A percentile compares a stretch with the other conserved stretches of the same genome.
Conservation (phyloP, 2,329 filamentous ascomycete species). For the Chlorencoelia australis region DNA sequence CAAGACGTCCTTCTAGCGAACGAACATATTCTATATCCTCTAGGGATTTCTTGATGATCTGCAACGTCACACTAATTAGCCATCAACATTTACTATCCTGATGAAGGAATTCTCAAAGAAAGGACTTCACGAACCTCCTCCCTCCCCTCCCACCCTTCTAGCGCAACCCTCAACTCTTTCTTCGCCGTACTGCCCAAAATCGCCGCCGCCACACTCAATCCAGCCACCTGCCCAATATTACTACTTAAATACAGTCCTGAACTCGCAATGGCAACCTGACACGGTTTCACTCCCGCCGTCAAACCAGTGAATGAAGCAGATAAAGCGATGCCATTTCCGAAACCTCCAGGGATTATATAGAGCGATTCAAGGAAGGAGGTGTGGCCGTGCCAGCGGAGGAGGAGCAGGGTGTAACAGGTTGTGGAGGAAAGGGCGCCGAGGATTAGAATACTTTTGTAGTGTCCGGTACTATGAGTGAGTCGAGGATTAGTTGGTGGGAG, state of each 20-base stretch:
- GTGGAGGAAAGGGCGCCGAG: conserved; percentile 40
- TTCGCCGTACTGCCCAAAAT: conserved; percentile 13
- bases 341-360: conserved; percentile 47
- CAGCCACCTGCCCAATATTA: conserved; percentile 16
- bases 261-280: conserved; percentile 39
- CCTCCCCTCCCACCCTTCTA: conserved; percentile 8
- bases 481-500: background rate
- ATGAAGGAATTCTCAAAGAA: fast-evolving
- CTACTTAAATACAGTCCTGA: conserved; percentile 36
- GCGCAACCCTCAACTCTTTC: conserved; percentile 8
- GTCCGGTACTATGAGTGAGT: too few species aligned
- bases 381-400: conserved; percentile 48
- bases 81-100: too few species aligned
- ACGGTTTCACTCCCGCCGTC: conserved; percentile 34
- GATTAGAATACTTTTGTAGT: conserved; percentile 46
- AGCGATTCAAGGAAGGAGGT: conserved; percentile 47
- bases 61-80: background rate
- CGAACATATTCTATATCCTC: conserved; percentile 13
- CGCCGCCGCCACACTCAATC: conserved; percentile 14
- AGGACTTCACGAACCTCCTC: conserved; percentile 3
- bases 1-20: conserved; percentile 8
- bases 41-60: conserved; percentile 13
- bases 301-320: conserved; percentile 40
- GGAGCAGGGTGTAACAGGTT: conserved; percentile 40
- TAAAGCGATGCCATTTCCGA: conserved; percentile 38